phyloP scores from a whole-genome alignment of 306 rosid genomes.

The Rubus parviflorus region DNA sequence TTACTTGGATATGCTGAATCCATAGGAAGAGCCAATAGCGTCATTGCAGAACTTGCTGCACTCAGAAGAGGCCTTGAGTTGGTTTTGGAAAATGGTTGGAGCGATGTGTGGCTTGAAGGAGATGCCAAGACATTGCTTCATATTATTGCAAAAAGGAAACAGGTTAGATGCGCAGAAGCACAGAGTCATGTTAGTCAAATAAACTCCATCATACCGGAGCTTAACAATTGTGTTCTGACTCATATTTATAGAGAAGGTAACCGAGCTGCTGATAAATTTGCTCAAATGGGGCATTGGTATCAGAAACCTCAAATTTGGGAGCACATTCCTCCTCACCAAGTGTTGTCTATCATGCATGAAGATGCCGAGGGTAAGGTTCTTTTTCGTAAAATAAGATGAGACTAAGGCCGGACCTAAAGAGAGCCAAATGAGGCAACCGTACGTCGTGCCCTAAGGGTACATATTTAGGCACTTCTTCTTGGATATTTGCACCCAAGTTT shows the following conservation, averaged over 20 bases:
- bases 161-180: conserved; percentile 52
- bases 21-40: conserved; percentile 62
- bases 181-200: conserved; percentile 46
- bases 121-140: conserved; percentile 64
- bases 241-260: conserved; percentile 75
- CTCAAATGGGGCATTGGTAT: conserved; percentile 58
- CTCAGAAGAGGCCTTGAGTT: conserved; percentile 65
- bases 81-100: conserved; percentile 71
- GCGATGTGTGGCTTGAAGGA: conserved; percentile 73
- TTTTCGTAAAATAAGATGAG: conserved; percentile 39
- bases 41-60: conserved; percentile 55
- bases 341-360: conserved; percentile 43
- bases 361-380: conserved; percentile 68
- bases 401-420: neutral
- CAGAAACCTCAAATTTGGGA: conserved; percentile 51
- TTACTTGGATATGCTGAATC: conserved; percentile 68
- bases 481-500: neutral
- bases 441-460: neutral
- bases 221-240: conserved; percentile 42
- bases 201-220: conserved; percentile 44
- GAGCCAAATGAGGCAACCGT: neutral
- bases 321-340: conserved; percentile 50
- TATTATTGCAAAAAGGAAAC: conserved; percentile 41
- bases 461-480: neutral
- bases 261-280: conserved; percentile 68